Evolutionary conservation across 805 yeast species (phyloP).

Genomic region (Wickerhamomyces ciferrii): DNA sequence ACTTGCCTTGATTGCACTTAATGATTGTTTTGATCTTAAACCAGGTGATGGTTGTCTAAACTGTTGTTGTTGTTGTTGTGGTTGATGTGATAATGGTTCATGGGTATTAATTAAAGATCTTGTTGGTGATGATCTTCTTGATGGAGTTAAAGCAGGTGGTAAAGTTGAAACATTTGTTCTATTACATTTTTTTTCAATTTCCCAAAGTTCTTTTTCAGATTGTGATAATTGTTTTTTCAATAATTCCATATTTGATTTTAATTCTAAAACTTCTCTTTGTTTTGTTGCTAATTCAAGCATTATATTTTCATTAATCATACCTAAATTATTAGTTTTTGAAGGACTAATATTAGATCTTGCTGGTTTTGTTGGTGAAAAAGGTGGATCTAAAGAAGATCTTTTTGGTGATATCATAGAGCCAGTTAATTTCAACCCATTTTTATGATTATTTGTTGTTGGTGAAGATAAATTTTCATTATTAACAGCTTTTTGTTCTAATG

Average conservation of each 20-base stretch:
- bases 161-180: neutral
- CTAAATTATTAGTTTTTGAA: too few relatives aligned
- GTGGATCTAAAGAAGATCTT: too few relatives aligned
- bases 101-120: neutral
- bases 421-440: neutral
- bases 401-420: neutral
- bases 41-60: neutral
- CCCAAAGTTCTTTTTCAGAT: constrained; percentile 32
- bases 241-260: constrained; percentile 33
- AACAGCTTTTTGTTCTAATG: neutral
- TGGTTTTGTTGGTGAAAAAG: neutral
- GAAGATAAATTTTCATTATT: neutral
- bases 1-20: constrained; percentile 6
- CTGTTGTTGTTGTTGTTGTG: neutral
- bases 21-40: constrained; percentile 9
- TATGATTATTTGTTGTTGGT: neutral
- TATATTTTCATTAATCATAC: constrained; percentile 14
- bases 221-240: constrained; percentile 31
- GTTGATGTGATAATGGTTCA: neutral
- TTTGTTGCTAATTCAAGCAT: constrained; percentile 41
- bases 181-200: constrained; percentile 28
- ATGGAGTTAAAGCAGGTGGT: constrained; percentile 1
- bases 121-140: constrained; percentile 3
- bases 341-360: too few relatives aligned
- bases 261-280: constrained; percentile 46